Evolutionary conservation across 768 basidiomycete species (phyloP), one percentile per base, ranked within the genome.

Genomic region (Suillus alpinus): DNA sequence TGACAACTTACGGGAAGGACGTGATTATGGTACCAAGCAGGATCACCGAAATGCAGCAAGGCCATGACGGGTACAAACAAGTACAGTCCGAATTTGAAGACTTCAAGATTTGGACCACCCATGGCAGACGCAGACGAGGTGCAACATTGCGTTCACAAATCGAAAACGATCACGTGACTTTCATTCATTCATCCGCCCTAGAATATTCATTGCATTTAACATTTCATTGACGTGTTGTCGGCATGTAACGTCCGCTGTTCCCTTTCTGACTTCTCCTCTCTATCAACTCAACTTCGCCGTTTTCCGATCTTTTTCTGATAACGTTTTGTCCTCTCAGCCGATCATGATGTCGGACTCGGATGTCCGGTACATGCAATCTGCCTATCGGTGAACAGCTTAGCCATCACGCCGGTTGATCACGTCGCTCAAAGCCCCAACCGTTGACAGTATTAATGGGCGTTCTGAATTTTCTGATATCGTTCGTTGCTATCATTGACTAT

Each of bases 31-130:
- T 94, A 95, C 93, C 93, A 95, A 44, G 88, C 84, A 6, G 92
- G 91, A 72, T 94, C 91, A 47, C 93, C 92, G 69, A 91, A 94
- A 73, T 94, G 89, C 55, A 93, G 76, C 68, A 95, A 82, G 26
- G 91, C 87, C 50, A 82, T 77, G 60, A 95, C 85, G 10, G 93
- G 93, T 61, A 93, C 86, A 67, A 92, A 92, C 59, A 95, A 85
- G 73, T 95, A 94, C 18, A 93, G 75, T 3, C 85, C 85, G 67
- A 95, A 95, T 76, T 94, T 94, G 86, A 94, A 92, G 18, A 94
- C 83, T 74, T 95, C 93, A 58, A 95, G 86, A 71, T 90, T 91
- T 39, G 91, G 86, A 12, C 90, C 87, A 2, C 81, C 89, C 89
- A 91, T 83, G 76, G 47, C 36, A 47, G 18, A 58, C 9, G 9